Conservation (phyloP, 768 basidiomycete genomes). For the Hydnum rufescens region DNA sequence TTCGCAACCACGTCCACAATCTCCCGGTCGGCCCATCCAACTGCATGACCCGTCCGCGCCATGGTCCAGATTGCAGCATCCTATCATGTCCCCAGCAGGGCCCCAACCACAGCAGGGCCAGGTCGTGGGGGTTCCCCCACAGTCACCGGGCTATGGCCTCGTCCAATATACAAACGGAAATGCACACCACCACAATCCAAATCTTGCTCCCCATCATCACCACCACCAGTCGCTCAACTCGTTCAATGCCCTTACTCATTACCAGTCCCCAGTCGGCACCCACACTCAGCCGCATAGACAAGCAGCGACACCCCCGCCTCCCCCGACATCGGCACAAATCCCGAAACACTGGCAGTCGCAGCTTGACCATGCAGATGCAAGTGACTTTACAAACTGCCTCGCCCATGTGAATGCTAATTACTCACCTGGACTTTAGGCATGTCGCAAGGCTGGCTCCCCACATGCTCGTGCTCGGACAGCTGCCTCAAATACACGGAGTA, state of each 20-base stretch:
- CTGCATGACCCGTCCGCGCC: slow-evolving; percentile 15
- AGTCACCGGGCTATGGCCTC: slow-evolving; percentile 48
- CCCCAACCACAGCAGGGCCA: slow-evolving; percentile 19
- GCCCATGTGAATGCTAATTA: neutral
- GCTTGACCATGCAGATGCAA: slow-evolving; percentile 76
- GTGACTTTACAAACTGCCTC: slow-evolving; percentile 13
- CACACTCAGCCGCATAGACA: slow-evolving; percentile 25
- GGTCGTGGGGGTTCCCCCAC: slow-evolving; percentile 38
- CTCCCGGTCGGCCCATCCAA: slow-evolving; percentile 37
- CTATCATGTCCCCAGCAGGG: slow-evolving; percentile 26
- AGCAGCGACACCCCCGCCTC: slow-evolving; percentile 24
- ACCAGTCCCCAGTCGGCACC: slow-evolving; percentile 58
- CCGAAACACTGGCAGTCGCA: slow-evolving; percentile 73
- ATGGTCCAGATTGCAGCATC: slow-evolving; percentile 43
- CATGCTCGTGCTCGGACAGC: slow-evolving; percentile 93
- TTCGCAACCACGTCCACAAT: neutral
- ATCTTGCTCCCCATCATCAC: slow-evolving; percentile 3
- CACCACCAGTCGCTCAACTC: slow-evolving; percentile 27
- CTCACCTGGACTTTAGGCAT: slow-evolving; percentile 34
- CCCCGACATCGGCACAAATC: slow-evolving; percentile 6
- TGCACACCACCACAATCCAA: slow-evolving; percentile 6
- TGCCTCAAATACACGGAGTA: slow-evolving; percentile 77
- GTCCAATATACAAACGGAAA: slow-evolving; percentile 6
- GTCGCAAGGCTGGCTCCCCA: slow-evolving; percentile 67
- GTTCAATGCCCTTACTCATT: slow-evolving; percentile 49